Base-by-base conservation (phyloP, 495 filamentous ascomycete species). In the Choiromyces venosus region DNA sequence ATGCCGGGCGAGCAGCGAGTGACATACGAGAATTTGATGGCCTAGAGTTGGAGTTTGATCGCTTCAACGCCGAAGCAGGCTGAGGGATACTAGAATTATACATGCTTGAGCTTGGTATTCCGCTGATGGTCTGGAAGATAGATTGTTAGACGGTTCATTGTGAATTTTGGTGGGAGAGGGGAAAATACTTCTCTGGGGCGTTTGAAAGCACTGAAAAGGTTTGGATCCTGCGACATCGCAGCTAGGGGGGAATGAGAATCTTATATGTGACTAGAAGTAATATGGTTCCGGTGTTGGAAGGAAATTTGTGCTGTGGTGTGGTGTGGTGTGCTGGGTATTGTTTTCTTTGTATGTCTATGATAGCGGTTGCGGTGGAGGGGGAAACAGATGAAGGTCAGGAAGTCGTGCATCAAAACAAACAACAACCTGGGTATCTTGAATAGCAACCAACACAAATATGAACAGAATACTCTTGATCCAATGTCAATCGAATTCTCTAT, bases 1-100 rank as follows among this genome's bases (percentile, higher is more conserved):
- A 29, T 1, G 93, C 97, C 4, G 93, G 88, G 69, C 93, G 91
- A 76, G 90, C 87, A 71, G 92, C 91, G 39, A 96, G 88, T 71
- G 95, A 97, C 84, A 93, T 92, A 69, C 93, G 87, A 74, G 93
- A 90, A 71, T 91, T 93, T 72, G 92, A 93, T 76, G 93, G 92
- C 70, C 85, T 88, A 82, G 89, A 89, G 66, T 90, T 90, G n/a
- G 92, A 94, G 78, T 89, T 96, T 10, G 92, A 92, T 81, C 95
- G 92, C 83, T 97, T 97, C 85, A 98, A 87, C 36, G 95, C 92
- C n/a, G 95, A 97, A n/a, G 91, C 85, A 7, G 93, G 93, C 82
- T 93, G 91, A 7, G 94, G 93, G 70, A 97, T 89, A 6, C 86
- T 84, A 25, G 91, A 90, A 33, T 29, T 61, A 72, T 89, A 91